Evolutionary conservation across 768 basidiomycete species (phyloP), one percentile per base, ranked within the genome.

Genomic region (Clathrus columnatus): DNA sequence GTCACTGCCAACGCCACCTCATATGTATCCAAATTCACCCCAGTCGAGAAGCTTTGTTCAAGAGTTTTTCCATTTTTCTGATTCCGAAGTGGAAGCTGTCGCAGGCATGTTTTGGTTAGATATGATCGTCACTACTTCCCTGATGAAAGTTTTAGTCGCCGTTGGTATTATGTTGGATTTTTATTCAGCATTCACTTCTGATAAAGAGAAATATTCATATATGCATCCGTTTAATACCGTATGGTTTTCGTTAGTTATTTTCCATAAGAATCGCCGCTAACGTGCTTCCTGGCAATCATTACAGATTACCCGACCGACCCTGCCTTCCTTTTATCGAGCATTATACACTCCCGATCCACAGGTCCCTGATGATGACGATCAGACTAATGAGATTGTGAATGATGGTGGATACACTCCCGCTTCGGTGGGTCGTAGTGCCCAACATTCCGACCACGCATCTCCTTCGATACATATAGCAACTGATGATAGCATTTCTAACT

Each of bases 1-100:
- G 45, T 87, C 86, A 20, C 75, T 91, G 59, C 88, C 85, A 49
- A 90, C 87, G 5, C 88, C 88, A 29, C 88, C 88, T 21, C 82
- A 86, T 21, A 80, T 87, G 62, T 83, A 87, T 61, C 79, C 85
- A 17, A 73, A 80, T 32, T 85, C 84, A 32, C 85, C 86, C 49
- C 83, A 86, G 62, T 79, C 80, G 18, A 77, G 80, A 41, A 76
- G 85, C 57, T 81, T 81, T 63, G 84, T 79, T 7, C 70, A 87
- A 44, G 83, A 86, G 59, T 74, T 82, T 63, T 86, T 84, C 63
- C 75, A 75, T 11, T 77, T 91, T 57, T 76, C 71, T 51, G 80
- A 84, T 56, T 62, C 68, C 28, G 83, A 90, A 61, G 69, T 86
- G 41, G 66, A 67, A 18, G 69, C 72, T 48, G 75, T 88, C 43